Base-by-base conservation (phyloP, 176 grass and related monocot species). In the Otatea glauca region DNA sequence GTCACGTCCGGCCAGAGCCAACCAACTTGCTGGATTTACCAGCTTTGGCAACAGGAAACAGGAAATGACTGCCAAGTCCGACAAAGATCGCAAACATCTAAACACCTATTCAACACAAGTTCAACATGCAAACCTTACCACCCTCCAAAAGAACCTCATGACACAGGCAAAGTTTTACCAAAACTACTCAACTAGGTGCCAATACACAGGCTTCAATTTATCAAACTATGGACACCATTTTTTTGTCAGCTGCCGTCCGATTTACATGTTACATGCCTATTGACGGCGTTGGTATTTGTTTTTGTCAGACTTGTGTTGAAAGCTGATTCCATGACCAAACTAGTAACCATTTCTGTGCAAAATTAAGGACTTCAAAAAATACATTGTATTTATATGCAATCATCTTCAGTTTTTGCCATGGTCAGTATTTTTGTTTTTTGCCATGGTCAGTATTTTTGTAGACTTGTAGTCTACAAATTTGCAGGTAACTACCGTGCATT, bases 61-160 rank as follows among this genome's bases (percentile, higher is more conserved):
- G 54, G 54, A 58, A 58, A 58, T n/a, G 7, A 9, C 54, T n/a
- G 21, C 20, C 7, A 58, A 9, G 54, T n/a, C 17, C 6, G 6
- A 7, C 51, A 7, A 54, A 54, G 17, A 58, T n/a, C 0, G 3
- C 20, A 3, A 3, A 58, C 54, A 58, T 58, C 54, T 58, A 58
- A 56, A 21, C 18, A 58, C 20, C 54, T 58, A 58, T n/a, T 58
- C 54, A 58, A 58, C 20, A n/a, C 54, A n/a, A n/a, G 20, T 64
- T 64, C 29, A 45, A 49, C 60, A 17, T 79, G 42, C 21, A 79
- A 79, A 65, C 24, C 16, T 79, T 32, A 65, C 25, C 76, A 48
- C 42, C 29, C 17, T 11, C 58, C 9, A 25, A 47, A 79, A 49
- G 29, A 65, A 5, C 62, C 29, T 65, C 60, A 65, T 61, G 25